Conservation (phyloP, 768 basidiomycete species). For the Mycena olivaceomarginata region DNA sequence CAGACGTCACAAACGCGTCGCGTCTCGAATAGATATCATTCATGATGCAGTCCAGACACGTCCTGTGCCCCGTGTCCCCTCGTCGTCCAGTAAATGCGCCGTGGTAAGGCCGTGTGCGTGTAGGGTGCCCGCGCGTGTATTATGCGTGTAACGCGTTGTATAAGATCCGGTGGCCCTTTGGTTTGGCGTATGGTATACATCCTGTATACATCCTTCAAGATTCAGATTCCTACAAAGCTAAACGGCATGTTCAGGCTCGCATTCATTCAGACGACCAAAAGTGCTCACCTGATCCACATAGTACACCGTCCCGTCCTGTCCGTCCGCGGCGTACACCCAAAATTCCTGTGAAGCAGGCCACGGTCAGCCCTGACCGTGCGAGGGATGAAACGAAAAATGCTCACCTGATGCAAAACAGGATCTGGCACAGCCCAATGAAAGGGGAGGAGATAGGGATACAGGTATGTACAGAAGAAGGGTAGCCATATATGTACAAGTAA, state of each 20-base stretch:
- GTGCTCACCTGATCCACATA: constrained; percentile 1
- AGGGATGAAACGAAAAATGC: not conserved
- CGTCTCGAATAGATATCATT: constrained; percentile 5
- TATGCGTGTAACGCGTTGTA: not conserved
- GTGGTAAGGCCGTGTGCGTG: not conserved
- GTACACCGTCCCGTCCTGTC: not conserved
- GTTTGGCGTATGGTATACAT: not conserved
- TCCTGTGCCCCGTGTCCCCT: not conserved
- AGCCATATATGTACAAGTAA: not conserved
- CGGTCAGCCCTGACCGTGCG: not conserved
- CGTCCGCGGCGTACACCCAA: not conserved
- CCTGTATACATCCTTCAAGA: not conserved
- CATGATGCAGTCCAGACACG: not conserved
- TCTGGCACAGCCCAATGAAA: not conserved
- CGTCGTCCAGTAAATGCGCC: not conserved
- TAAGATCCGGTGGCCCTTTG: not conserved
- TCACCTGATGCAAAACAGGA: constrained; percentile 10
- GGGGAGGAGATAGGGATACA: no score
- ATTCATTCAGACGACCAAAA: not conserved
- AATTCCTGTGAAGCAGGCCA: not conserved
- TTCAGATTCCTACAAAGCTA: not conserved
- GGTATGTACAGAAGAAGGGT: not conserved
- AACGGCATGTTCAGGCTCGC: not conserved
- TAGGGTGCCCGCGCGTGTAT: not conserved
- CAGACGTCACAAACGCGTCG: constrained; percentile 17